Conservation (phyloP, 192 early-diverging fungal genomes). For the Coemansia erecta region DNA sequence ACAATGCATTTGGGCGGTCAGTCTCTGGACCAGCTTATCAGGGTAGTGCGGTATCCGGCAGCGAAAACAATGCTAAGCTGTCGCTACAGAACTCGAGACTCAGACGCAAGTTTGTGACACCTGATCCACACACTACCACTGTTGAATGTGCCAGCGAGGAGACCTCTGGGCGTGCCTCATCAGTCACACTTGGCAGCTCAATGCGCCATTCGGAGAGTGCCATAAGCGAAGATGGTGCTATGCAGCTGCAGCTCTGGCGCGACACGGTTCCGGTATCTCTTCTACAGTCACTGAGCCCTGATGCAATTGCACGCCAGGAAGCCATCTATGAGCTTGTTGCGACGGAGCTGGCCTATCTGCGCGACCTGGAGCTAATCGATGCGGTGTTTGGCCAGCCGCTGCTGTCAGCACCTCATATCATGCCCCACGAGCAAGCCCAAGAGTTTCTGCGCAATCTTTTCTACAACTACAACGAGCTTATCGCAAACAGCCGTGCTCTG, state of each 20-base stretch:
- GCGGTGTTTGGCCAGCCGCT: conserved; percentile 68
- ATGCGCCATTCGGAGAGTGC: conserved; percentile 8
- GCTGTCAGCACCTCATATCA: conserved; percentile 54
- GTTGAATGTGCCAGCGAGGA: conserved; percentile 9
- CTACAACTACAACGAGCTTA: conserved; percentile 68
- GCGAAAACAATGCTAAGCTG: background rate
- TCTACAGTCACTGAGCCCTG: conserved; percentile 25
- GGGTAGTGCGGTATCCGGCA: background rate
- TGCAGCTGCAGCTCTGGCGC: conserved; percentile 51
- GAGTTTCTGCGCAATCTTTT: conserved; percentile 73
- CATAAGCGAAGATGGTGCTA: conserved; percentile 7
- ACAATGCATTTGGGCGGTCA: no score
- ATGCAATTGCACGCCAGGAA: conserved; percentile 65
- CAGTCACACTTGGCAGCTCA: conserved; percentile 18
- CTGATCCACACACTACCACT: conserved; percentile 2
- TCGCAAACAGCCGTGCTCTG: conserved; percentile 58
- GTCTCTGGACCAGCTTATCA: background rate
- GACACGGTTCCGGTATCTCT: conserved; percentile 39
- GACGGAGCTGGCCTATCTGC: conserved; percentile 85
- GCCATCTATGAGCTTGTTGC: conserved; percentile 86
- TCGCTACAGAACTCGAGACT: background rate
- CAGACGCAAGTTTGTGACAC: conserved; percentile 5
- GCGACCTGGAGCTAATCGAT: conserved; percentile 79
- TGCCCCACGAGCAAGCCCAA: conserved; percentile 56
- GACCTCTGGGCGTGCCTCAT: conserved; percentile 11